phyloP scores from a whole-genome alignment of 805 yeast species.

The Saturnispora mendoncae region DNA sequence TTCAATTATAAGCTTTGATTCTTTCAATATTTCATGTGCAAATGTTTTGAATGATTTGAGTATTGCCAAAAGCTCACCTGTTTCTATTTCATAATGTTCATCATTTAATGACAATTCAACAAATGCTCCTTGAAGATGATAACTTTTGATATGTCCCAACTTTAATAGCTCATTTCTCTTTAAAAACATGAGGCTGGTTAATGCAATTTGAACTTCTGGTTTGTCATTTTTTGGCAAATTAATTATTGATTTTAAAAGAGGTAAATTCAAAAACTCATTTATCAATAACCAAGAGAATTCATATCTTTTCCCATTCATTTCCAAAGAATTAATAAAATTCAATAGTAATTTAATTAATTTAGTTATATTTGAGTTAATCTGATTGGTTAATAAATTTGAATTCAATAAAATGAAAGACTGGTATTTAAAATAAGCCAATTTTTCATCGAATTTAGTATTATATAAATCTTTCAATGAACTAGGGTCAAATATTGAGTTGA shows the following conservation, averaged over 20 bases:
- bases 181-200: slow-evolving; percentile 41
- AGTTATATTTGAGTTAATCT: slow-evolving; percentile 24
- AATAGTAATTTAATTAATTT: slow-evolving; percentile 25
- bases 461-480: not conserved
- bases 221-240: slow-evolving; percentile 19
- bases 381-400: slow-evolving; percentile 17
- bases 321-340: slow-evolving; percentile 19
- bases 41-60: slow-evolving; percentile 31
- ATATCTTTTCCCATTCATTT: slow-evolving; percentile 22
- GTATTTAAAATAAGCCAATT: slow-evolving; percentile 16
- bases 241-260: slow-evolving; percentile 5
- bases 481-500: slow-evolving; percentile 9
- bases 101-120: slow-evolving; percentile 6
- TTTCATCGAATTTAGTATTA: slow-evolving; percentile 13
- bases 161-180: slow-evolving; percentile 38
- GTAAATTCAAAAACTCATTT: slow-evolving; percentile 30
- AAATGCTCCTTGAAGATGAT: slow-evolving; percentile 27
- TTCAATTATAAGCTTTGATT: slow-evolving; percentile 49
- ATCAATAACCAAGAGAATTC: slow-evolving; percentile 37
- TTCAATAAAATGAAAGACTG: slow-evolving; percentile 20
- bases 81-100: slow-evolving; percentile 11
- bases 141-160: slow-evolving; percentile 27
- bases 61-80: slow-evolving; percentile 16
- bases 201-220: slow-evolving; percentile 7
- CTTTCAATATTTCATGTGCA: slow-evolving; percentile 34